Conservation (phyloP, 129 eudicot genomes). For the Arctium lappa region DNA sequence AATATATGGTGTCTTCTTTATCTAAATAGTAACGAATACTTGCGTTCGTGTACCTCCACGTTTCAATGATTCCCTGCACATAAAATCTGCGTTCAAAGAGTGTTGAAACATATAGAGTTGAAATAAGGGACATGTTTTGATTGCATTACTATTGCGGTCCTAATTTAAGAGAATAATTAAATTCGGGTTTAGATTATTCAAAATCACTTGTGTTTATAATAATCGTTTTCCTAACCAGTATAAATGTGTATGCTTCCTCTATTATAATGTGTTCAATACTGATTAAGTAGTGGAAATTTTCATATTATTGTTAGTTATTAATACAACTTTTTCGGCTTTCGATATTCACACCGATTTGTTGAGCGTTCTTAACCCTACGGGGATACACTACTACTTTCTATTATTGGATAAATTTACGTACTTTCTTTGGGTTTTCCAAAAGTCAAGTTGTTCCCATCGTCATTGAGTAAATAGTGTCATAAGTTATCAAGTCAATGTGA, state of each 20-base stretch:
- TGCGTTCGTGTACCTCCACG: constrained; percentile 16
- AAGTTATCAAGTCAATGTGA: background rate
- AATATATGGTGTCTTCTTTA: constrained; percentile 14
- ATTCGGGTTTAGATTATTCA: background rate
- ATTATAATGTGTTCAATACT: background rate
- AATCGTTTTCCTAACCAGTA: too few relatives aligned
- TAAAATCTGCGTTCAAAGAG: background rate
- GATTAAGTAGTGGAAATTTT: background rate
- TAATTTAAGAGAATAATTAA: too few relatives aligned
- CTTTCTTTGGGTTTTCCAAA: background rate
- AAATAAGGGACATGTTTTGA: background rate
- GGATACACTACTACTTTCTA: too few relatives aligned
- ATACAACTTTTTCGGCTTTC: too few relatives aligned
- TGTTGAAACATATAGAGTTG: background rate
- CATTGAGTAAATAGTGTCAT: too few relatives aligned
- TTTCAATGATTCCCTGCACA: constrained; percentile 24
- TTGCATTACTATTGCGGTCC: background rate
- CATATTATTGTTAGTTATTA: background rate
- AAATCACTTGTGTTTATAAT: background rate
- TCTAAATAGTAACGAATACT: constrained; percentile 22
- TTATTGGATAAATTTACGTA: too few relatives aligned
- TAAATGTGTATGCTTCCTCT: too few relatives aligned
- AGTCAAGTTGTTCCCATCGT: background rate
- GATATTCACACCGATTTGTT: too few relatives aligned
- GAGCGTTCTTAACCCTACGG: too few relatives aligned